Percentiles rank a stretch among this genome's conserved stretches.
Evolutionary conservation across 2,329 filamentous ascomycete genomes (phyloP).

Genomic region (Aspergillus sp.): DNA sequence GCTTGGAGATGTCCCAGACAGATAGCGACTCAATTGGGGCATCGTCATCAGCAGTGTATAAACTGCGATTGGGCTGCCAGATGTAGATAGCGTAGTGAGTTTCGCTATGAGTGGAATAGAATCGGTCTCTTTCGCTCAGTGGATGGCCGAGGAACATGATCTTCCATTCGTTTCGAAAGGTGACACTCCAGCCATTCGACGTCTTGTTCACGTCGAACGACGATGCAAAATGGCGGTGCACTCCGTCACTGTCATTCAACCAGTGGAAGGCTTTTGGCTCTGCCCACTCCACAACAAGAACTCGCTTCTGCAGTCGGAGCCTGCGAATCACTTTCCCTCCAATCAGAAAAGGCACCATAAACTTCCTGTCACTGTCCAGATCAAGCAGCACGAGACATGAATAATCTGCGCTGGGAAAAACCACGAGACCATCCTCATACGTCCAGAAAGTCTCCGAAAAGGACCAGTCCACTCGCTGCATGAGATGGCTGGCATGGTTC

Average conservation of each 20-base stretch:
- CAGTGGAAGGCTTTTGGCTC: slow-evolving; percentile 53
- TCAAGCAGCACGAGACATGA: slow-evolving; percentile 49
- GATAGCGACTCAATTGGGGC: slow-evolving; percentile 58
- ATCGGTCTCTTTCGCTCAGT: slow-evolving; percentile 57
- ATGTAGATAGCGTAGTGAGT: slow-evolving; percentile 63
- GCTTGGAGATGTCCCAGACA: slow-evolving; percentile 59
- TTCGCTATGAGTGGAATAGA: slow-evolving; percentile 60
- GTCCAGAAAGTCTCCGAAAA: slow-evolving; percentile 52
- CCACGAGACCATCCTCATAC: slow-evolving; percentile 56
- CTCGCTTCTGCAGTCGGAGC: slow-evolving; percentile 51
- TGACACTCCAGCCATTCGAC: slow-evolving; percentile 42
- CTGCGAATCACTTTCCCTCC: slow-evolving; percentile 53
- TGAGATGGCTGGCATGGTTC: slow-evolving; percentile 37
- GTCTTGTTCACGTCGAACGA: slow-evolving; percentile 51
- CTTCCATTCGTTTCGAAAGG: slow-evolving; percentile 60
- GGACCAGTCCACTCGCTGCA: slow-evolving; percentile 30
- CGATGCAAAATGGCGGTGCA: slow-evolving; percentile 60
- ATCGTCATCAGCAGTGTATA: slow-evolving; percentile 54
- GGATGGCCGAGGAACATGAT: slow-evolving; percentile 59
- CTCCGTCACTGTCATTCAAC: slow-evolving; percentile 51
- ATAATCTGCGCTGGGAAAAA: slow-evolving; percentile 48
- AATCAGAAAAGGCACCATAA: slow-evolving; percentile 53
- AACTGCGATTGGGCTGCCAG: slow-evolving; percentile 59
- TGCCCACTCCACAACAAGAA: slow-evolving; percentile 67
- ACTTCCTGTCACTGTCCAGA: slow-evolving; percentile 45